Percentiles rank a stretch among this genome's conserved stretches.
Conservation (phyloP, 2,329 filamentous ascomycete species). For the Colletotrichum sp. region DNA sequence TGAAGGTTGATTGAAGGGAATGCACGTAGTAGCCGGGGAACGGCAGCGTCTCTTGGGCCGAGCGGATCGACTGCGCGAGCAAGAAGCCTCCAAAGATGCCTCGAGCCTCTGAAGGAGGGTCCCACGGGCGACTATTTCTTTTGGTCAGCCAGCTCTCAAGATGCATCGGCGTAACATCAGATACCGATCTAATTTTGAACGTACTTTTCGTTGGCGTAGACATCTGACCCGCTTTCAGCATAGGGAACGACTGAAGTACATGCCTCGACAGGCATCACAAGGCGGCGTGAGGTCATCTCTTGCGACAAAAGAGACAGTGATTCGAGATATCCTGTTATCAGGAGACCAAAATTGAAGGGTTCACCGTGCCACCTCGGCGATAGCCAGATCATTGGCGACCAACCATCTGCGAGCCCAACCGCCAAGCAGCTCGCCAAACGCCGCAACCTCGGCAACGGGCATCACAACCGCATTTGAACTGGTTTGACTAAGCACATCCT, state of each 20-base stretch:
- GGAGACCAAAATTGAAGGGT: background rate
- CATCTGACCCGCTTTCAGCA: background rate
- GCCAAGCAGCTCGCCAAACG: background rate
- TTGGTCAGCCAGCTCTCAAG: background rate
- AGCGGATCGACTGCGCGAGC: background rate
- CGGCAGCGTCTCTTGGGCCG: background rate
- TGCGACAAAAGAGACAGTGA: background rate
- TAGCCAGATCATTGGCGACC: background rate
- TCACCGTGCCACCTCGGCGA: background rate
- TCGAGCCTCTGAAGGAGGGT: background rate
- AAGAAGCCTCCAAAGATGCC: background rate
- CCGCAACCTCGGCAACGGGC: background rate
- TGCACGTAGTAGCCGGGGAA: background rate
- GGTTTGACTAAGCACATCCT: background rate
- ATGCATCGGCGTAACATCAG: no score
- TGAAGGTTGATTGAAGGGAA: background rate
- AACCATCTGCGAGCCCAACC: background rate
- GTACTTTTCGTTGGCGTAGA: background rate
- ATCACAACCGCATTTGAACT: background rate
- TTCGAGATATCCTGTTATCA: background rate
- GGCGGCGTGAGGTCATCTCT: background rate
- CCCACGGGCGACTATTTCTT: background rate
- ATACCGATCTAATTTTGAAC: fast-evolving
- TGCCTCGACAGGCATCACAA: background rate
- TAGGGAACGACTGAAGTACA: background rate